Evolutionary conservation across 2,329 filamentous ascomycete genomes (phyloP), one percentile per base, ranked within the genome.

Genomic region (Cladosporium sp.): DNA sequence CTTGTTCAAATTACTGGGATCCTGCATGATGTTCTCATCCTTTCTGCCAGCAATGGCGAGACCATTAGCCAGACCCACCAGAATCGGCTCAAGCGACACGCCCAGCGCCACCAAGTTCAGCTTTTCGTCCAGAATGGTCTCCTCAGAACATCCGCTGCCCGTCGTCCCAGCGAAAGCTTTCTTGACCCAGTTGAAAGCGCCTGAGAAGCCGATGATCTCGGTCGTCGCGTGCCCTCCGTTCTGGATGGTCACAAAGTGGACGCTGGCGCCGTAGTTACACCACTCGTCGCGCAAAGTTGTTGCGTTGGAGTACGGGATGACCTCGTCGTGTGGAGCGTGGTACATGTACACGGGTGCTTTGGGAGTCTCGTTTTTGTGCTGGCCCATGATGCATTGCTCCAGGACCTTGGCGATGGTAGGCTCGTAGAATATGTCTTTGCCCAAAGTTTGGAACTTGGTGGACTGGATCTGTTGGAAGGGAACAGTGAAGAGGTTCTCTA

Each of bases 251-350:
- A 67, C 64, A 56, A 74, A 75, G 14, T 70, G 46, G 0, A 75
- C 72, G 26, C 28, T 60, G 3, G 70, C 72, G 34, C 74, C 74
- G 13, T 70, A 60, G n/a, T 39, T 58, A 58, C 74, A 75, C 74
- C 73, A 75, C 1, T 66, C 57, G 21, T 69, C 43, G 34, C 65
- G 65, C 7, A 73, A 66, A 1, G 71, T 70, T 3, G 68, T 65
- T 8, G 73, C 72, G 43, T 75, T 71, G 23, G 64, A 21, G 59
- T 74, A 75, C 1, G 74, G 72, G 28, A 75, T 74, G 58, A 75
- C 67, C 39, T 75, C 73, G 49, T 75, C 60, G 18, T 56, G 26
- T 5, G 56, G 36, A 4, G 72, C 71, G 63, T 75, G 74, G 64
- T 67, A 75, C 32, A 75, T 56, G 49, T 69, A 72, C 0, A 75